Base-by-base conservation (phyloP, 2,329 filamentous ascomycete species). In the Fusarium pseudonygamai region DNA sequence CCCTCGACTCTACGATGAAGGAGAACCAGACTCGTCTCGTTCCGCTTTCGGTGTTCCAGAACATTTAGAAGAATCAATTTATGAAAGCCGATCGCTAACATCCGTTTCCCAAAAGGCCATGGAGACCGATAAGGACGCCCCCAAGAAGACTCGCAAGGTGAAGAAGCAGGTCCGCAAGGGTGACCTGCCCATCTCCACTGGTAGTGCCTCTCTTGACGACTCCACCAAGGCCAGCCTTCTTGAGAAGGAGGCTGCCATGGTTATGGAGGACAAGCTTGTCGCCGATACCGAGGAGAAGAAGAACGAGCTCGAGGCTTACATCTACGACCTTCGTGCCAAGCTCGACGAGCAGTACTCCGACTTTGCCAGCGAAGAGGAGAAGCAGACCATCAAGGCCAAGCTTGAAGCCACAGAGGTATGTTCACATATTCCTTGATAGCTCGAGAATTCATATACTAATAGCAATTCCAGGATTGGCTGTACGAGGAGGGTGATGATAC, bases 161-260 rank as follows among this genome's bases (percentile, higher is more conserved):
- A 98, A 98, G 93, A 99, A 98, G 90, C 96, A 98, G 86, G 93
- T 98, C 75, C 93, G 96, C 84, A 98, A 98, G 89, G 96, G 96
- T 75, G 96, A 98, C 76, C 88, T 99, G 63, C 94, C 95, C 71
- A 92, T 99, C 75, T 91, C 93, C 66, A 89, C 93, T 69, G 95
- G 92, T 74, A 97, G 95, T 52, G 90, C 93, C 55, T 93, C 94
- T 42, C 88, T 98, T 64, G 95, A 97, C 71, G 83, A 89, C 56
- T 78, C 87, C 22, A 81, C 86, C 80, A 96, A 93, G 87, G 85
- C 91, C 70, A 80, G 86, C n/a, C 87, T 91, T 75, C 84, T 88
- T 57, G 96, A 99, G 89, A 92, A 92, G 83, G 96, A 99, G 86
- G 89, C 91, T 76, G 82, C 91, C 78, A 98, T 99, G 96, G 91